Base-by-base conservation (phyloP, 441 rosid genomes). In the Euphorbia corollata region DNA sequence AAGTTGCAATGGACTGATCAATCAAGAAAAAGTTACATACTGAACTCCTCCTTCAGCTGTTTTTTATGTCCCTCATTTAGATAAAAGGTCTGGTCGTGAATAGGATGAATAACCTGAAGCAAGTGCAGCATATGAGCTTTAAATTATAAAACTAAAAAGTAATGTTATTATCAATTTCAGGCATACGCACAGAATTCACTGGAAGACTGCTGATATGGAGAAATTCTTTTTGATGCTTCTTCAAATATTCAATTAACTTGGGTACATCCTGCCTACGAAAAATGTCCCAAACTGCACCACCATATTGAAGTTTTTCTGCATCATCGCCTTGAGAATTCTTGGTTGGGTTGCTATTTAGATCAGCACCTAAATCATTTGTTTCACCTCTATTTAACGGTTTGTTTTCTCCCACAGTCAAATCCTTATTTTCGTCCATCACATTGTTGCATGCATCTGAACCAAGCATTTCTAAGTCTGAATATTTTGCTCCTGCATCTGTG, bases 201-300 rank as follows among this genome's bases (percentile, higher is more conserved):
- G 84, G 86, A 59, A 71, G 80, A 69, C 72, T 78, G 60, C 65
- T 56, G 56, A 73, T 60, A 69, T 85, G 86, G 55, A 86, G 81
- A 71, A 91, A 91, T 73, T 91, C 97, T 50, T 70, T 71, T 56
- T 75, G 80, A 63, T 89, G 92, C 78, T 73, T 87, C 60, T 68
- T 51, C 66, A 92, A 82, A 74, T 81, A 91, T 39, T 77, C 77
- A 71, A 79, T 74, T 69, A 91, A 72, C 81, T 85, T 86, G 18
- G 88, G 83, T 59, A 81, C 85, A 81, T 89, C 98, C 76, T 87
- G 73, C 75, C 91, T 81, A 65, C 92, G 87, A 61, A 89, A 91
- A 69, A 91, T 87, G 78, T 91, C 98, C 98, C 98, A 91, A 8
- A 86, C 73, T 73, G 98, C 96, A 72, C 92, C 94, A 58, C 84